A percentile compares a stretch with the other conserved stretches of the same genome.
These are phyloP conservation scores for Talaromyces piceae DNA, from an alignment of 2,329 filamentous ascomycete species.

Conservation along the genomic window DNA sequence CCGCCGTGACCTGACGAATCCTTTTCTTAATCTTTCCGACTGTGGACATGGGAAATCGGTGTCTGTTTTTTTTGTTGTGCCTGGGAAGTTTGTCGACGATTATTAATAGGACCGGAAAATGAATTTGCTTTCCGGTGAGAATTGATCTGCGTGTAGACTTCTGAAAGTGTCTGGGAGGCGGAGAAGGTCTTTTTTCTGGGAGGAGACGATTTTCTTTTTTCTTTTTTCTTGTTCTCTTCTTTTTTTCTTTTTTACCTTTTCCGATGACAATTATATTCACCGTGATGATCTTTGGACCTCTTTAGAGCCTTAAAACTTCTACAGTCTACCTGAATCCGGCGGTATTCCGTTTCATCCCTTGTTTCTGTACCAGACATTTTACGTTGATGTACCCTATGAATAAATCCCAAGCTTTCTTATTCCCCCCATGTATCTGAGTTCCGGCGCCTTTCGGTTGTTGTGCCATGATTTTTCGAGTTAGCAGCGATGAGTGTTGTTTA, in stretches of 20 bases:
- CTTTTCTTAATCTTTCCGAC: neutral
- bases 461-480: neutral
- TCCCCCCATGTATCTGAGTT: neutral
- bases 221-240: neutral
- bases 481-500: neutral
- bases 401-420: neutral
- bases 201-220: no score
- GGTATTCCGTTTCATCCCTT: neutral
- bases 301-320: neutral
- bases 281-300: neutral
- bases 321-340: neutral
- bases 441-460: neutral
- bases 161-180: neutral
- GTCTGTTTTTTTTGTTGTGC: neutral
- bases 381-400: conserved; percentile 1
- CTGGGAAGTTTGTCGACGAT: neutral
- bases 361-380: no score
- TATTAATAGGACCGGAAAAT: neutral
- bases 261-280: neutral
- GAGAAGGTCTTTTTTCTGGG: neutral
- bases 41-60: neutral
- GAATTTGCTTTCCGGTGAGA: neutral
- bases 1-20: conserved; percentile 9
- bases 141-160: neutral
- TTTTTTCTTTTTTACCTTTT: neutral